Base-by-base conservation (phyloP, 345 rosid species). In the Camelina laxa region DNA sequence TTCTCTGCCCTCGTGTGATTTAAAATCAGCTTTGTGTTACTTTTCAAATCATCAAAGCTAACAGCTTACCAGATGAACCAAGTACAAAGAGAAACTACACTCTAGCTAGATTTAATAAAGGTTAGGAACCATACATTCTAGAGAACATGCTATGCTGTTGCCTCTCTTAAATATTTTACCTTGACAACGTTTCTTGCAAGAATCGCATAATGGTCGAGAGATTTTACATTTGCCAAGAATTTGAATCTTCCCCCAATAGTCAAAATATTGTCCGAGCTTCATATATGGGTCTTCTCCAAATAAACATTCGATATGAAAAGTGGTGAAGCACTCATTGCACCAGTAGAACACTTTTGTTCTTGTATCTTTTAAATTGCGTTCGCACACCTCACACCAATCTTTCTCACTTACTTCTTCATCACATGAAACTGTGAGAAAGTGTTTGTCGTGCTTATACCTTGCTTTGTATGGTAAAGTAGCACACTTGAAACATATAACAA, bases 361-460 rank as follows among this genome's bases (percentile, higher is more conserved):
- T 0, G 65, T 10, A 38, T 36, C 9, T 6, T 33, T 36, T 36
- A 13, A 5, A 24, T 36, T 36, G 1, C 4, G 5, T 16, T 60
- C 47, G 15, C 47, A 60, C 15, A 60, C 7, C 9, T 60, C 64
- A 17, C 64, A 60, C 64, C 45, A 60, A 16, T 31, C 38, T 58
- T 30, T 31, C 42, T 35, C 41, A 5, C 1, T 0, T 8, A 17
- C 24, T 10, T 30, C 22, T 31, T 35, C 47, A 4, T 9, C 15
- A 10, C 2, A 10, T 33, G 7, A 5, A 17, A 9, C 0, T 19
- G 44, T 60, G 47, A 60, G 47, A 19, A 39, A 19, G 4, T 36
- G 65, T 39, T 9, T 9, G 15, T 60, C 65, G 11, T 60, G 48
- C 9, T 60, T 20, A 41, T 60, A 60, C 31, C 48, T 60, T 17